Evolutionary conservation across 768 basidiomycete genomes (phyloP), one percentile per base, ranked within the genome.

Genomic region (Amanita thiersii): DNA sequence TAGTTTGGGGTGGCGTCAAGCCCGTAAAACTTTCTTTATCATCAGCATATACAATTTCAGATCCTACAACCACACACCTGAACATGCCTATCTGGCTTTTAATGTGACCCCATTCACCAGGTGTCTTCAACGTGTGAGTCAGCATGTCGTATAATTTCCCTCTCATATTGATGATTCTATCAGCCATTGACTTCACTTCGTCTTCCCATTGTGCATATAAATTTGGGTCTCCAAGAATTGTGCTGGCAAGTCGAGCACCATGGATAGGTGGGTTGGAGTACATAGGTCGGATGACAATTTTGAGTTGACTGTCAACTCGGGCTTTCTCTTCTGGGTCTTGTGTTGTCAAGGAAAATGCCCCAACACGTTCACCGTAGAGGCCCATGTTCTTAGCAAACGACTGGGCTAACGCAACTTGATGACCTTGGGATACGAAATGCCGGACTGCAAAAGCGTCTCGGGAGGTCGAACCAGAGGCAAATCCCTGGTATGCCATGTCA

Each of bases 331-430:
- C 84, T 34, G 80, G 66, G 51, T 75, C 73, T 40, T 66, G 56
- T 14, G 78, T 79, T 39, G 75, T 77, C 55, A 99, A 59, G 12
- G 93, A 94, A 70, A 99, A 92, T 3, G 88, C 85, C n/a, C 96
- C 96, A 45, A 91, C 89, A 52, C 96, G 92, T 67, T 98, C 96
- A 46, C 92, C 94, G 59, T 99, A 99, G 30, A 99, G 76, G 40
- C 96, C 96, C 81, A 97, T 94, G 72, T 98, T 98, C 74, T 99
- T 99, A 28, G 96, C 96, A 61, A 96, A 99, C 26, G 88, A 92
- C 61, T 99, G 96, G 49, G 86, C 75, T 18, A 98, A 75, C 20
- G 92, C 86, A 52, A 93, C 63, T 56, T 92, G 84, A 66, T 96
- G 92, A 17, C 90, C 88, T 59, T 90, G 70, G 14, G 79, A 70